Base-by-base conservation (phyloP, 805 yeast species). In the Saturnispora ahearnii region DNA sequence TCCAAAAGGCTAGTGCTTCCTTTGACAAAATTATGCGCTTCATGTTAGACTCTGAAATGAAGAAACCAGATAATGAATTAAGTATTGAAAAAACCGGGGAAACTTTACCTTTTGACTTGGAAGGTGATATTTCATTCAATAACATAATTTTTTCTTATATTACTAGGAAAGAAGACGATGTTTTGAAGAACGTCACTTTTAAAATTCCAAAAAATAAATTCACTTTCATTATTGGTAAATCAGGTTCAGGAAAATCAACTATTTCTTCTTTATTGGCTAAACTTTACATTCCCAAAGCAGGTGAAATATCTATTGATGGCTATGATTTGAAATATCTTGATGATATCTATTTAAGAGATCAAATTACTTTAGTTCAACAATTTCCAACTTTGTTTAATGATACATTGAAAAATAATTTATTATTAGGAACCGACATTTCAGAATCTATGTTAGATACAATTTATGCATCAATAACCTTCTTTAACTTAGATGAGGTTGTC, bases 221-320 rank as follows among this genome's bases (percentile, higher is more conserved):
- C 6, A 78, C 82, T 1, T 91, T 78, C 57, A 65, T 93, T 4
- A 77, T 93, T 40, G 99, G 99, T 1, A 73, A 74, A 53, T 89
- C 97, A 0, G 99, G 99, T 0, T 82, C 90, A 0, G 99, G 99
- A 0, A 93, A 93, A 63, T 91, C 98, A 0, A 84, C 98, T 0
- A 53, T 93, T 2, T 76, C 84, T 0, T 75, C 74, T 34, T 62
- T 93, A 2, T 57, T 93, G 1, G 62, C 84, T 49, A 76, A 76
- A 28, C 73, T 87, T 24, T 88, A 90, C 57, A 53, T 62, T 0
- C 66, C 86, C 54, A 53, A 62, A 0, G 50, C 62, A 0, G 99
- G 99, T 0, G 50, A 59, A 1, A 75, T 93, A 1, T 60, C 61
- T 2, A 63, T 90, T 11, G 89, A 81, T 61, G 83, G 78, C 0